Evolutionary conservation across 768 basidiomycete species (phyloP).

Genomic region (Phallus indusiatus): DNA sequence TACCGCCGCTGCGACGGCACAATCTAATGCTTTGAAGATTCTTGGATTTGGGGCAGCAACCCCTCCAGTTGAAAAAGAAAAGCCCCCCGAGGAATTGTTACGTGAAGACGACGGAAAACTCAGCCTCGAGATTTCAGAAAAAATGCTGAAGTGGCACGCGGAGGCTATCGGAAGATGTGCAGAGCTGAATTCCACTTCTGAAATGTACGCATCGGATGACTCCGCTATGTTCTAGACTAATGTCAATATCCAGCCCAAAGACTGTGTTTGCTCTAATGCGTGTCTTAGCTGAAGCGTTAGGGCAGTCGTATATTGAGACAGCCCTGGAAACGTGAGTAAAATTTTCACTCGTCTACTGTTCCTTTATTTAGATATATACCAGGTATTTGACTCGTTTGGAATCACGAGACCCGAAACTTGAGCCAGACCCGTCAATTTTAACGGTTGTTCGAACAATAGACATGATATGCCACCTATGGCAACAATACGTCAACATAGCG

Average conservation of each 20-base stretch:
- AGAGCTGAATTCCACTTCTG: constrained; percentile 71
- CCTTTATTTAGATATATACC: neutral
- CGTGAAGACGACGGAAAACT: constrained; percentile 78
- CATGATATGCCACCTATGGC: constrained; percentile 93
- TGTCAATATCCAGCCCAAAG: constrained; percentile 54
- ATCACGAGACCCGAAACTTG: constrained; percentile 59
- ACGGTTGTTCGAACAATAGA: constrained; percentile 62
- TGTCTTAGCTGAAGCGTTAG: constrained; percentile 80
- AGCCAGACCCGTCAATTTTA: constrained; percentile 69
- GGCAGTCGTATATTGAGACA: constrained; percentile 77
- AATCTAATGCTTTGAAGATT: constrained; percentile 85
- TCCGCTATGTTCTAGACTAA: constrained; percentile 1
- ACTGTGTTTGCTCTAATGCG: constrained; percentile 76
- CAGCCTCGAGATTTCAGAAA: constrained; percentile 69
- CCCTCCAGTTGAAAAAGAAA: constrained; percentile 38
- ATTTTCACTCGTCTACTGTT: neutral
- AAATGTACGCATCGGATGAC: constrained; percentile 52
- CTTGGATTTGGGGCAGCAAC: constrained; percentile 54
- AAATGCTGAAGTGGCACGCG: constrained; percentile 95
- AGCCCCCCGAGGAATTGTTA: constrained; percentile 54
- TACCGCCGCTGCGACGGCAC: constrained; percentile 54
- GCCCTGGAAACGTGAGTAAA: constrained; percentile 84
- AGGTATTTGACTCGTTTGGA: constrained; percentile 71
- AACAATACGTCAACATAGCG: constrained; percentile 88
- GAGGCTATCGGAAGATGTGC: constrained; percentile 93